A percentile compares a stretch with the other conserved stretches of the same genome.
These are phyloP conservation scores for Symbiodinium natans DNA, from an alignment of 73 alveolate species.

Conservation along the genomic window DNA sequence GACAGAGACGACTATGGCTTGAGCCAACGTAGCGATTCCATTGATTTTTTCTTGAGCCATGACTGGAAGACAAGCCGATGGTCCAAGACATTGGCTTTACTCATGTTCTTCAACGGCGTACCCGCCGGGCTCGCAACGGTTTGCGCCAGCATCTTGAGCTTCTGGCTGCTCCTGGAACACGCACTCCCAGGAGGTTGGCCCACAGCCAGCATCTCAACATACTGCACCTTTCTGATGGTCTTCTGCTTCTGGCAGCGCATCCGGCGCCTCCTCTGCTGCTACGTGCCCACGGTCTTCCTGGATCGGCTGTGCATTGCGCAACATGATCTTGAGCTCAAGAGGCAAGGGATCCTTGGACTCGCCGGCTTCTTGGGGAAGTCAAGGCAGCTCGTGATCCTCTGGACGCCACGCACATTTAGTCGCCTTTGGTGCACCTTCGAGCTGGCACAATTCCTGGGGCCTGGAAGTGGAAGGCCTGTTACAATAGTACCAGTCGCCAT, in stretches of 20 bases:
- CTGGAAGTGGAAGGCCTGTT: not conserved
- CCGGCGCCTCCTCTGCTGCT: not conserved
- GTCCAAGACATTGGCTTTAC: not conserved
- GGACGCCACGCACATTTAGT: constrained; percentile 29
- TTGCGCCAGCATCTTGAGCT: not conserved
- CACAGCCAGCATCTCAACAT: not conserved
- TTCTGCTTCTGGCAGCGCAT: constrained; percentile 18
- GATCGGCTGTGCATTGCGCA: constrained; percentile 18
- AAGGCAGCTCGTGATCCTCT: not conserved
- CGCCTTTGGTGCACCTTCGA: constrained; percentile 49
- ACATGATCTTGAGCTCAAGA: not conserved
- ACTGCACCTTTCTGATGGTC: not conserved
- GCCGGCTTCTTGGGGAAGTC: constrained; percentile 29
- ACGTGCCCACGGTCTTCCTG: not conserved
- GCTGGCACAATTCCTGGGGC: constrained; percentile 8
- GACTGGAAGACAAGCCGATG: constrained; percentile 9
- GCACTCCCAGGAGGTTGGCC: constrained; percentile 39
- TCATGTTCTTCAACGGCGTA: not conserved
- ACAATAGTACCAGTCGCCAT: not conserved
- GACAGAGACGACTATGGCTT: not conserved
- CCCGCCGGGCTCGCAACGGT: not conserved
- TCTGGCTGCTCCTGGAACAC: not conserved
- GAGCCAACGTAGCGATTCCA: not conserved
- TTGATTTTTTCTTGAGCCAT: constrained; percentile 31
- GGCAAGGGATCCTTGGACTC: not conserved